Percentiles rank a stretch among this genome's conserved stretches.
Conservation (phyloP, 148 eudicot genomes). For the Gaultheria prostrata region DNA sequence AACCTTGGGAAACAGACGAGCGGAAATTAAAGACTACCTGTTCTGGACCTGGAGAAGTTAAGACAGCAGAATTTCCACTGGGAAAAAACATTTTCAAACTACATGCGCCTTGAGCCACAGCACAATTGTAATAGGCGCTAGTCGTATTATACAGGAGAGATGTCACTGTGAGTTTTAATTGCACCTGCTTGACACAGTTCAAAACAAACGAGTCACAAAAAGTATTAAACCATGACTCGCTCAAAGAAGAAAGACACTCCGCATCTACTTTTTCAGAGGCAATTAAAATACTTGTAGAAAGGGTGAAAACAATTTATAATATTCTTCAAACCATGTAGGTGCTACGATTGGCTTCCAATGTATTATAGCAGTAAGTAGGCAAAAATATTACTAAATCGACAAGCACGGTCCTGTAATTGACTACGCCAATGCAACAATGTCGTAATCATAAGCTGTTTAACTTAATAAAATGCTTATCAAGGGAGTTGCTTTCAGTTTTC, state of each 20-base stretch:
- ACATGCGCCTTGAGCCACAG: conserved; percentile 50
- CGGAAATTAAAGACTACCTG: conserved; percentile 37
- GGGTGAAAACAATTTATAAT: background rate
- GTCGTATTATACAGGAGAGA: conserved; percentile 52
- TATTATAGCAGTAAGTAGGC: background rate
- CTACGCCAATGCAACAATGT: background rate
- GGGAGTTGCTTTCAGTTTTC: background rate
- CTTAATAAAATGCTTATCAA: background rate
- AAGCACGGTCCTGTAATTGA: background rate
- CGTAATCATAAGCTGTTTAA: background rate
- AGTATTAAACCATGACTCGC: background rate
- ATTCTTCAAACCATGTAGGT: background rate
- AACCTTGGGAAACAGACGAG: background rate
- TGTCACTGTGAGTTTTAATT: conserved; percentile 36
- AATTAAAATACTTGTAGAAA: background rate
- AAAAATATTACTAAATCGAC: background rate
- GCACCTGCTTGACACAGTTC: conserved; percentile 44
- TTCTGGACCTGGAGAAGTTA: conserved; percentile 58
- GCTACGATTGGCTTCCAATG: background rate
- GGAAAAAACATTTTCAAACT: conserved; percentile 47
- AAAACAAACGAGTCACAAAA: conserved; percentile 1
- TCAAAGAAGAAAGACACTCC: conserved; percentile 9
- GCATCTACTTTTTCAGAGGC: background rate
- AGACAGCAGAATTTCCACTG: conserved; percentile 54
- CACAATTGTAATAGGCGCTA: conserved; percentile 56